These are phyloP conservation scores for Aspergillus candidus DNA, from an alignment of 2,329 filamentous ascomycete species.

Conservation along the genomic window DNA sequence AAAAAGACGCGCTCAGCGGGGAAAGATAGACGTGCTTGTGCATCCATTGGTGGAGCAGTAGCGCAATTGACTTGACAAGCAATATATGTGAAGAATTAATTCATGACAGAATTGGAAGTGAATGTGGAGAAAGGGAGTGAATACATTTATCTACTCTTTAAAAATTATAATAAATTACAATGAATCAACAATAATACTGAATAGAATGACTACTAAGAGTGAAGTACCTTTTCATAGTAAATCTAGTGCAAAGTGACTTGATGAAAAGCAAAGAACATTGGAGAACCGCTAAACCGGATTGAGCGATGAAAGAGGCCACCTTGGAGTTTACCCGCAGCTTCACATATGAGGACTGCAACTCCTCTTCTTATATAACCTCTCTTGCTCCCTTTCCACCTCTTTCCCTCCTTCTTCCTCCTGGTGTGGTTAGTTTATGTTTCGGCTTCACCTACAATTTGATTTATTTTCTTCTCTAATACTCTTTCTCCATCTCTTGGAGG, in stretches of 20 bases:
- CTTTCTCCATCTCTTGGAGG: conserved; percentile 12
- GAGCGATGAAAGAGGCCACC: conserved; percentile 39
- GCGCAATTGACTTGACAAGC: too few species aligned
- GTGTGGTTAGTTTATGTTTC: conserved; percentile 8
- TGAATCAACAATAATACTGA: too few species aligned
- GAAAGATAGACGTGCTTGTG: too few species aligned
- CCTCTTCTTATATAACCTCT: conserved; percentile 27
- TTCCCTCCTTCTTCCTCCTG: conserved; percentile 10
- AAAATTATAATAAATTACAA: too few species aligned
- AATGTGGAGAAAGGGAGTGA: too few species aligned
- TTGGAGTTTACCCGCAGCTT: conserved; percentile 30
- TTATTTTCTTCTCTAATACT: conserved; percentile 1
- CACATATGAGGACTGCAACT: conserved; percentile 5
- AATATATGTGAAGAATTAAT: too few species aligned
- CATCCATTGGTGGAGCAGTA: too few species aligned
- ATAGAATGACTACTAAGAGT: background rate
- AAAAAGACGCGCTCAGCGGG: background rate
- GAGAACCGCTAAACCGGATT: conserved; percentile 15
- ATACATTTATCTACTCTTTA: too few species aligned
- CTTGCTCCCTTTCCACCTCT: conserved; percentile 16
- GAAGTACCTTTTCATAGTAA: background rate
- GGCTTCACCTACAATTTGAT: conserved; percentile 4
- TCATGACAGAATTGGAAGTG: too few species aligned
- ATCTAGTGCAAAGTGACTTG: background rate
- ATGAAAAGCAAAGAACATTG: conserved; percentile 10